Base-by-base conservation (phyloP, 2,329 filamentous ascomycete species). In the Cyclaneusma minus region DNA sequence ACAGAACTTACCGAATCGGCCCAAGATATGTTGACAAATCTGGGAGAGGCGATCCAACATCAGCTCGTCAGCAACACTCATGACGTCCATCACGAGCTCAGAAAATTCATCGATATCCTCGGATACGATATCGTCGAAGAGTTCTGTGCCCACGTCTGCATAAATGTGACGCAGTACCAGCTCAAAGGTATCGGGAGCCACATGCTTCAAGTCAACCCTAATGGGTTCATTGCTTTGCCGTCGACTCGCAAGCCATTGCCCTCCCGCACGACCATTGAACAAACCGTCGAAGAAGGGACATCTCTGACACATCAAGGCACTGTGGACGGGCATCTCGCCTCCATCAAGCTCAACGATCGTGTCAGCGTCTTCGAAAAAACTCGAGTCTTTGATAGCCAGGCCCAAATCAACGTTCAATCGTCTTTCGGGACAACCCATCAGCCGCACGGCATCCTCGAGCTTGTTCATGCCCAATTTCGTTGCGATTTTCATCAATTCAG, bases 31-130 rank as follows among this genome's bases (percentile, higher is more conserved):
- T 47, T 98, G 89, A 48, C 89, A 95, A 15, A 91, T 72, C 47
- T 93, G 81, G 4, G 82, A 83, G 4, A 98, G 56, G 5, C 85
- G 68, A 46, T 94, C 84, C 24, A 98, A 64, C 85, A 98, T 94
- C 30, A 98, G 57, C 50, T 98, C 87, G 45, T 98, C 89, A 8
- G 85, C 83, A 27, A 82, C 76, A 29, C 72, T 72, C 65, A 95
- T 76, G 22, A 95, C 80, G 40, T 93, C 84, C 54, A 95, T 66
- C 6, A 94, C 64, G n/a, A 89, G 58, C 40, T 95, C 84, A 4
- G 85, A 70, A 35, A 93, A 84, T 23, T 84, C 77, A 37, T 94
- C 84, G 5, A 92, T 52, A 33, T 75, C 73, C 10, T 68, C 56
- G 18, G 68, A 65, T 10, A 77, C 65, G 4, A 89, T 65, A 16